A percentile compares a stretch with the other conserved stretches of the same genome.
Conservation (phyloP, 371 early-diverging fungal genomes). For the Mucor irregularis region DNA sequence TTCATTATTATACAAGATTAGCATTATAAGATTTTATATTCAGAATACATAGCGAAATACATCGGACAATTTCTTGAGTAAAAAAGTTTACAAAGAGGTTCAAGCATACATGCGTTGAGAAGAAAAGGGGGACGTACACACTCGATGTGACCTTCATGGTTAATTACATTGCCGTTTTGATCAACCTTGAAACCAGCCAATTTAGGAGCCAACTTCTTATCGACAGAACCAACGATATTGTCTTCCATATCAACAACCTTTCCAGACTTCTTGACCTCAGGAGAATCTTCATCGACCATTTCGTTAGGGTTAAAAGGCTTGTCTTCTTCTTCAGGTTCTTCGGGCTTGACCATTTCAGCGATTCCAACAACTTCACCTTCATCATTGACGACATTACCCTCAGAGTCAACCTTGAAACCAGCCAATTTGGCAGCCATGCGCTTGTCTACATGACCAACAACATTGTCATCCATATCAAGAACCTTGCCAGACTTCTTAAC, state of each 20-base stretch:
- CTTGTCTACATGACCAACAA: constrained; percentile 14
- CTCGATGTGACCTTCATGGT: constrained; percentile 21
- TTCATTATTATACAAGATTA: too few species aligned
- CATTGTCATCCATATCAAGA: constrained; percentile 16
- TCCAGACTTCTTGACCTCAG: constrained; percentile 29
- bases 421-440: constrained; percentile 9
- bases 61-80: too few species aligned
- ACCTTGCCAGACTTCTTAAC: constrained; percentile 19
- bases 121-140: too few species aligned
- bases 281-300: constrained; percentile 17
- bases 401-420: constrained; percentile 17
- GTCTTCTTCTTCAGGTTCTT: constrained; percentile 11
- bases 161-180: constrained; percentile 16
- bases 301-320: constrained; percentile 15
- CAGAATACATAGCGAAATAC: too few species aligned
- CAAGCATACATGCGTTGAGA: too few species aligned
- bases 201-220: constrained; percentile 11
- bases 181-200: constrained; percentile 26
- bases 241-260: constrained; percentile 23
- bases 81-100: too few species aligned
- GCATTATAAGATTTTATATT: too few species aligned
- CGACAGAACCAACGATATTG: constrained; percentile 21
- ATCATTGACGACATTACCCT: constrained; percentile 11
- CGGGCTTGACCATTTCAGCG: constrained; percentile 9
- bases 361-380: constrained; percentile 11